Evolutionary conservation across 257 asterid species (phyloP).

Genomic region (Jacaranda copaia): DNA sequence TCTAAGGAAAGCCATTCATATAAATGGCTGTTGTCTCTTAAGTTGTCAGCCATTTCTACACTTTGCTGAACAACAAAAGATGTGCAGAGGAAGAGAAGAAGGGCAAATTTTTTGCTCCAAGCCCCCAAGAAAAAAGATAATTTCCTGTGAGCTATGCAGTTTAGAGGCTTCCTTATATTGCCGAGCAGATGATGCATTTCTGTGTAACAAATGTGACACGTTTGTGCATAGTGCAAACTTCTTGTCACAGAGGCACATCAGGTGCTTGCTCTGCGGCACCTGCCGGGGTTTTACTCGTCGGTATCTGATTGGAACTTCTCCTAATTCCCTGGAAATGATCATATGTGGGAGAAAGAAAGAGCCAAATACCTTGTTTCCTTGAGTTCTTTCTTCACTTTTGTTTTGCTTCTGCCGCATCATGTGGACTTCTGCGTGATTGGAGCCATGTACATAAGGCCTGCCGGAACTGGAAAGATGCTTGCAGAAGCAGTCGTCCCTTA

Average conservation of each 20-base stretch:
- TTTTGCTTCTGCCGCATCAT: background rate
- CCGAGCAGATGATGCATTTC: constrained; percentile 58
- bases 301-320: constrained; percentile 47
- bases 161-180: constrained; percentile 49
- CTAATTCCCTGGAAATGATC: constrained; percentile 3
- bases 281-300: constrained; percentile 44
- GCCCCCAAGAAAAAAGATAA: background rate
- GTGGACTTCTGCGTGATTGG: too few species aligned
- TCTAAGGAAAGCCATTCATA: background rate
- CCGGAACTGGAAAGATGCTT: too few species aligned
- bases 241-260: constrained; percentile 51
- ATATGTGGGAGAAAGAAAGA: background rate
- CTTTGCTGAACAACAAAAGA: background rate
- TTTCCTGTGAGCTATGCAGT: constrained; percentile 51
- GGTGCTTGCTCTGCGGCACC: constrained; percentile 49
- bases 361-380: background rate
- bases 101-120: background rate
- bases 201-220: constrained; percentile 59
- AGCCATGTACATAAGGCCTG: too few species aligned
- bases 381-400: background rate
- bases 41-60: background rate
- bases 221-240: constrained; percentile 57
- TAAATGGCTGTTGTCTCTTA: background rate
- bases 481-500: too few species aligned
- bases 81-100: constrained; percentile 53